A percentile compares a stretch with the other conserved stretches of the same genome.
These are phyloP conservation scores for Lathyrus tuberosus DNA, from an alignment of 306 rosid genomes.

Conservation along the genomic window DNA sequence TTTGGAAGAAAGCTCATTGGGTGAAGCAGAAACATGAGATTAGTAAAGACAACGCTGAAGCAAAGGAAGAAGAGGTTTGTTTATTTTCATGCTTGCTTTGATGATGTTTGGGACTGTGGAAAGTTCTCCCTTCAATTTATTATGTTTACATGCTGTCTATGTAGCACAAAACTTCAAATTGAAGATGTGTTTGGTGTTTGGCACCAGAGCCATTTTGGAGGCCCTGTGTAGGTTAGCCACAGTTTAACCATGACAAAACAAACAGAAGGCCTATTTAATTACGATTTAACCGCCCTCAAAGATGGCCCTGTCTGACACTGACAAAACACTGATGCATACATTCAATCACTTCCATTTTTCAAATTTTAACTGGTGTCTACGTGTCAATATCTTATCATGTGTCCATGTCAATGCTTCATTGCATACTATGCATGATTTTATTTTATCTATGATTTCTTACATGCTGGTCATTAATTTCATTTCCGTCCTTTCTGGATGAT, in stretches of 20 bases:
- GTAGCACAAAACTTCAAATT: not conserved
- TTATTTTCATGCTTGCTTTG: constrained; percentile 20
- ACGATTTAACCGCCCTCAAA: no score
- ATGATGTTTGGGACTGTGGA: not conserved
- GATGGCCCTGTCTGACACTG: no score
- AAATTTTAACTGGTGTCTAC: no score
- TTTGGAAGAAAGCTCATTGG: constrained; percentile 53
- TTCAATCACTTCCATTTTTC: no score
- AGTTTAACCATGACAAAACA: no score
- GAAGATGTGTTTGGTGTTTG: no score
- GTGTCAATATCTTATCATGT: not conserved
- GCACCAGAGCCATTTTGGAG: no score
- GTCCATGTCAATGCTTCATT: not conserved
- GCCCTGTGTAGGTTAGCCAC: no score
- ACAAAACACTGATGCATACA: no score
- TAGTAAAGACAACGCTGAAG: constrained; percentile 60
- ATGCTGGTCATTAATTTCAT: not conserved
- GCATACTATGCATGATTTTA: not conserved
- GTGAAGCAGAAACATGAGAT: constrained; percentile 75
- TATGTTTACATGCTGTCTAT: not conserved
- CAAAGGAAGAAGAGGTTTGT: constrained; percentile 73
- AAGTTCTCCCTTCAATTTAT: not conserved
- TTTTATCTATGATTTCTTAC: constrained; percentile 6
- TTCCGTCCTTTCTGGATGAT: not conserved
- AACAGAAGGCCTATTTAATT: no score